These are phyloP conservation scores for Kazachstania sp. DNA, from an alignment of 1,139 yeast genomes.

Conservation along the genomic window DNA sequence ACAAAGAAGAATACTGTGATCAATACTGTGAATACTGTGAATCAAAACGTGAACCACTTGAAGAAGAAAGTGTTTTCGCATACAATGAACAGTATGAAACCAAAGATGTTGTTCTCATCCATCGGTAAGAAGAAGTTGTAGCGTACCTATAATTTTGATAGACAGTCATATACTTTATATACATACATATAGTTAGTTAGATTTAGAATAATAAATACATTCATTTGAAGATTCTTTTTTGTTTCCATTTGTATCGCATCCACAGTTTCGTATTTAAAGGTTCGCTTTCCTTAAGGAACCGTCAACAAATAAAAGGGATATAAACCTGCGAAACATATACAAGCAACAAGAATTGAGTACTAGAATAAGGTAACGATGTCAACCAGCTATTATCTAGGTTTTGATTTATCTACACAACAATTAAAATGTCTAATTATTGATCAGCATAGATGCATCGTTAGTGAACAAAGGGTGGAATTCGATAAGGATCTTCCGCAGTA, in stretches of 20 bases:
- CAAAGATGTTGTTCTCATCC: conserved; percentile 29
- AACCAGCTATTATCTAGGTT: conserved; percentile 48
- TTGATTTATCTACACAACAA: conserved; percentile 87
- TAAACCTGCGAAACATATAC: too few species aligned
- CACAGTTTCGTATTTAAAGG: too few species aligned
- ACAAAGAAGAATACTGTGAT: conserved; percentile 29
- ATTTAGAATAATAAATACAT: background rate
- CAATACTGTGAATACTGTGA: conserved; percentile 30
- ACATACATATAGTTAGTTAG: background rate
- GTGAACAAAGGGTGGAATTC: conserved; percentile 61
- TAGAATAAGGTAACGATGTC: too few species aligned
- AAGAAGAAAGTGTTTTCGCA: conserved; percentile 30
- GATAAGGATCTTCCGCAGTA: conserved; percentile 56
- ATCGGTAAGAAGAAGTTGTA: conserved; percentile 25
- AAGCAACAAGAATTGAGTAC: too few species aligned
- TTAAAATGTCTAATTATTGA: conserved; percentile 66
- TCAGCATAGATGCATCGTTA: conserved; percentile 42
- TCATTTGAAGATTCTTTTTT: too few species aligned
- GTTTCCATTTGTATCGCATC: too few species aligned
- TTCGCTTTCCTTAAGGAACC: background rate
- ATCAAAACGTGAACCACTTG: conserved; percentile 30
- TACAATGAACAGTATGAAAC: conserved; percentile 21
- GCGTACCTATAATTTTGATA: background rate
- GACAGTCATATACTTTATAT: background rate
- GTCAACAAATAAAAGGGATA: background rate